Percentiles rank a stretch among this genome's conserved stretches.
Conservation (phyloP, 805 yeast species). For the Ogataea paraovalis region DNA sequence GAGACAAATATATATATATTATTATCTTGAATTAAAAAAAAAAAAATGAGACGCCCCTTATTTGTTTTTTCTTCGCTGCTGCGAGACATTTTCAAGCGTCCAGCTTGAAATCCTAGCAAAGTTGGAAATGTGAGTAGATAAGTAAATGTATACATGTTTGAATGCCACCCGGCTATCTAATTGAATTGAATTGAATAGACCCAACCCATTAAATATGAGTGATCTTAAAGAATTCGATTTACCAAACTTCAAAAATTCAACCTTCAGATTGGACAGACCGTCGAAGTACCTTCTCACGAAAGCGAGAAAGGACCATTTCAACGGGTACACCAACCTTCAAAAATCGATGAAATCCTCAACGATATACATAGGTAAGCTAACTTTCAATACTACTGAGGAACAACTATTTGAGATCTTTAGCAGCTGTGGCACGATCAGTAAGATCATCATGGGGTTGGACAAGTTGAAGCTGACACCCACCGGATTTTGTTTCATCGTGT, state of each 20-base stretch:
- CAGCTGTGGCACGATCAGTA: conserved; percentile 72
- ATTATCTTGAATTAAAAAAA: too few species aligned
- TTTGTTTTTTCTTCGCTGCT: too few species aligned
- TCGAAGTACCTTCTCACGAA: conserved; percentile 64
- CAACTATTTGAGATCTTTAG: conserved; percentile 85
- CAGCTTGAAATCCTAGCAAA: too few species aligned
- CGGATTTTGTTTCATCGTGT: conserved; percentile 93
- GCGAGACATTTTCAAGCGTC: too few species aligned
- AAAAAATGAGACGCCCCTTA: too few species aligned
- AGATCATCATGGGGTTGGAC: conserved; percentile 93
- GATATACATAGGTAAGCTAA: conserved; percentile 85
- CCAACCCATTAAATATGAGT: conserved; percentile 16
- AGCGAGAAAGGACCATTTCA: conserved; percentile 48
- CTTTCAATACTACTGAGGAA: conserved; percentile 91
- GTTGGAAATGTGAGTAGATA: too few species aligned
- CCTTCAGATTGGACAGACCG: conserved; percentile 67
- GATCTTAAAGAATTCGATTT: conserved; percentile 44
- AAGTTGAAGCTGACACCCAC: conserved; percentile 89
- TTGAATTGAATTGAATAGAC: too few species aligned
- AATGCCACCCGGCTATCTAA: too few species aligned
- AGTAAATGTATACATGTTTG: too few species aligned
- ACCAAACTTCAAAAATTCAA: conserved; percentile 57
- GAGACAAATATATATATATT: too few species aligned
- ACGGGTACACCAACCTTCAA: conserved; percentile 60
- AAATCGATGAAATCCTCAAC: conserved; percentile 66